Base-by-base conservation (phyloP, 257 asterid species). In the Agastache rugosa region DNA sequence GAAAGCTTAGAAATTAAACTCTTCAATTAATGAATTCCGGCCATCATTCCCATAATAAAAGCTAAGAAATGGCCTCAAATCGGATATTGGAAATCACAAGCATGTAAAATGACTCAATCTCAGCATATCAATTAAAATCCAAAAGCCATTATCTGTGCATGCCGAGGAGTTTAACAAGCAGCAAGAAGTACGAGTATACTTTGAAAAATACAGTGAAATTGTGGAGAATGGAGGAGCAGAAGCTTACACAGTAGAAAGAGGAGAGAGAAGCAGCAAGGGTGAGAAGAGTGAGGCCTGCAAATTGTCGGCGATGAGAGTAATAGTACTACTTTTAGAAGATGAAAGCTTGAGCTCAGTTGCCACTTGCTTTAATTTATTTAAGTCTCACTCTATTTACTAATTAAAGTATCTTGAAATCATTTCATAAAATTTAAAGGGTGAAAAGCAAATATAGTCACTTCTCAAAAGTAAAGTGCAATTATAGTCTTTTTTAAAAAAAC, bases 211-310 rank as follows among this genome's bases (percentile, higher is more conserved):
- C 5, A 29, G 22, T 2, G 59, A 15, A 55, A 45, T 17, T 17
- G 70, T 31, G 29, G 54, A 65, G 45, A 74, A 63, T 19, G 45
- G 58, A 64, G 75, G 12, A 56, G 20, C 29, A 48, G 73, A 76
- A 76, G 73, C 86, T 79, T 59, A 82, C 83, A 23, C 70, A 69
- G 69, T 56, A 56, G 23, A 70, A 35, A 11, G 15, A 48, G 48
- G 76, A 53, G 59, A 60, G 73, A 41, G 35, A 63, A 71, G 37
- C 17, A 78, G 44, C 6, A 6, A 20, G 29, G 8, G 29, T 29
- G 51, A 17, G 42, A 54, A 3, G 45, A 69, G 17, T 34, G 47
- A 54, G 74, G 47, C 23, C 11, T 50, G 63, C 47, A 10, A 79
- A 74, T 8, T 75, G 77, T 75, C 74, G 71, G 80, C 71, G 67